These are phyloP conservation scores for Phtheirospermum japonicum DNA, from an alignment of 257 asterid species.

Conservation along the genomic window DNA sequence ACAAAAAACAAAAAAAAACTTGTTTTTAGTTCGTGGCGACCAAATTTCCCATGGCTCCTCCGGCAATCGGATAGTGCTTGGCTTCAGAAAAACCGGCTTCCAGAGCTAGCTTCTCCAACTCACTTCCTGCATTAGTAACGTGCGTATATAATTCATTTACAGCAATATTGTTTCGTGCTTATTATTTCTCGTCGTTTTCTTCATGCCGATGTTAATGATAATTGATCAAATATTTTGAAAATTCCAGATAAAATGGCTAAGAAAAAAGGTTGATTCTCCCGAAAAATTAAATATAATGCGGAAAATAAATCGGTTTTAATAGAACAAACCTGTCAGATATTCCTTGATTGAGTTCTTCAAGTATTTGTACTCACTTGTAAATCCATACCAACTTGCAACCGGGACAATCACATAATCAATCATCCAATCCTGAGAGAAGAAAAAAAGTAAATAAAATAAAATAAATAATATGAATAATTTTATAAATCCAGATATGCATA, in stretches of 20 bases:
- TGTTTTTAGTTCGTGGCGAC: conserved; percentile 28
- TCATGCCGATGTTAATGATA: not conserved
- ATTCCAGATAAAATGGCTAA: too few species aligned
- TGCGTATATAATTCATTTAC: too few species aligned
- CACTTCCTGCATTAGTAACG: conserved; percentile 38
- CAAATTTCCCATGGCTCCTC: conserved; percentile 56
- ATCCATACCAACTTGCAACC: conserved; percentile 50
- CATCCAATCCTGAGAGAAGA: conserved; percentile 52
- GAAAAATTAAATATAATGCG: not conserved
- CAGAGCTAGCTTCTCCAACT: conserved; percentile 54
- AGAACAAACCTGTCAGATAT: conserved; percentile 44
- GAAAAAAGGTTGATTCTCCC: too few species aligned
- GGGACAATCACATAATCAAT: conserved; percentile 55
- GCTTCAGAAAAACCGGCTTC: conserved; percentile 52
- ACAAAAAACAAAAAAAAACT: too few species aligned
- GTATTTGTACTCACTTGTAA: conserved; percentile 52
- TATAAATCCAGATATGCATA: too few species aligned
- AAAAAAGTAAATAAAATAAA: too few species aligned
- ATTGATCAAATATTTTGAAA: not conserved
- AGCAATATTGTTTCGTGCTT: not conserved
- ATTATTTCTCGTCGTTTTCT: not conserved
- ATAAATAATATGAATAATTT: not conserved
- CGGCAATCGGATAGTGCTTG: conserved; percentile 45
- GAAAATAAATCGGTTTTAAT: not conserved
- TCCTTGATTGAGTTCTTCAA: conserved; percentile 54